Conservation (phyloP, 2,329 filamentous ascomycete species). For the Verticillium albo-atrum region DNA sequence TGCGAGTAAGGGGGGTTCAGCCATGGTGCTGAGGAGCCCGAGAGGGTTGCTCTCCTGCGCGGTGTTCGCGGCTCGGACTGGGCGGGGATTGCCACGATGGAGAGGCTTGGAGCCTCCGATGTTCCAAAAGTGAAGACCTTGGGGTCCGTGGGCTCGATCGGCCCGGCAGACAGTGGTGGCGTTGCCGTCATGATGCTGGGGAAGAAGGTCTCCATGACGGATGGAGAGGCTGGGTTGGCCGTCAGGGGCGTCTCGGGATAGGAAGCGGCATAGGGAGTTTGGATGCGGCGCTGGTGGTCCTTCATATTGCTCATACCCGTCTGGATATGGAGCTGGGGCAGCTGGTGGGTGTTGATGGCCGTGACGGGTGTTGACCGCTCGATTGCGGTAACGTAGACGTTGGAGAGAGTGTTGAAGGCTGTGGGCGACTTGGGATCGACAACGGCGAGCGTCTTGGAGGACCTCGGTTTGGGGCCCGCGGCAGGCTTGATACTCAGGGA, state of each 20-base stretch:
- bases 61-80: constrained; percentile 25
- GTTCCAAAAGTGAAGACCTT: constrained; percentile 42
- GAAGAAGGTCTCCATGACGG: constrained; percentile 39
- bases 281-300: constrained; percentile 23
- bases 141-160: constrained; percentile 41
- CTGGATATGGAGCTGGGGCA: constrained; percentile 26
- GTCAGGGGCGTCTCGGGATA: constrained; percentile 52
- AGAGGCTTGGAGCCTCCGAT: constrained; percentile 21
- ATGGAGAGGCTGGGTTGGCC: constrained; percentile 45
- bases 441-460: constrained; percentile 38
- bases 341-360: constrained; percentile 40
- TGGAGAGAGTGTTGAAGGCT: constrained; percentile 62
- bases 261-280: constrained; percentile 35
- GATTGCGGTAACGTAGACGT: constrained; percentile 59
- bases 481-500: constrained; percentile 51
- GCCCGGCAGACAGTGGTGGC: constrained; percentile 51
- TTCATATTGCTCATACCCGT: constrained; percentile 1
- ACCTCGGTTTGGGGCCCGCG: constrained; percentile 28
- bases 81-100: constrained; percentile 1
- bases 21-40: constrained; percentile 15
- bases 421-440: constrained; percentile 57
- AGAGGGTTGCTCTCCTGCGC: constrained; percentile 31
- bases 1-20: constrained; percentile 51
- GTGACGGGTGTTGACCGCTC: constrained; percentile 51
- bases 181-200: constrained; percentile 57